Percentiles rank a stretch among this genome's conserved stretches.
Conservation (phyloP, 2,329 filamentous ascomycete species). For the Raffaelea albimanens region DNA sequence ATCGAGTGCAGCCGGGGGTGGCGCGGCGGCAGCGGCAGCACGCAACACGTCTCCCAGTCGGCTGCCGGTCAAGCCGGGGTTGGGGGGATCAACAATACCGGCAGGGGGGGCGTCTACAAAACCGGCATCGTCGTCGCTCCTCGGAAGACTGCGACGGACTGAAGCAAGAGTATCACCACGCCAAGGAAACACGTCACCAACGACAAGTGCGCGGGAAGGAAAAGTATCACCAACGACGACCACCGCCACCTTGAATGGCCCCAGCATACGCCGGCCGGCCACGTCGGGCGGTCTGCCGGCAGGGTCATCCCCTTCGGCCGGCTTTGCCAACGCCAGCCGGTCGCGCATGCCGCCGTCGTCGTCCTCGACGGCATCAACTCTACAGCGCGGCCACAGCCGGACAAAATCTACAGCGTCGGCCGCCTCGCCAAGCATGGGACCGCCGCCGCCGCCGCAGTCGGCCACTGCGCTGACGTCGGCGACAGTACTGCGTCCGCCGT, state of each 20-base stretch:
- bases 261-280: not conserved
- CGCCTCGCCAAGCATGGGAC: not conserved
- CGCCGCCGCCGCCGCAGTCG: constrained; percentile 11
- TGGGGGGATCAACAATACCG: too few species aligned
- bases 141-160: not conserved
- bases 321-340: not conserved
- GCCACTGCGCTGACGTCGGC: constrained; percentile 27
- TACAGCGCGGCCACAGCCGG: constrained; percentile 6
- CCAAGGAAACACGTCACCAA: constrained; percentile 10
- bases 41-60: constrained; percentile 38
- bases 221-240: not conserved
- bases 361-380: not conserved
- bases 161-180: constrained; percentile 4
- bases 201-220: constrained; percentile 15
- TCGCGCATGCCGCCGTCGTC: not conserved
- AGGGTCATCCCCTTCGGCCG: not conserved
- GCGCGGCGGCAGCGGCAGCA: constrained; percentile 1
- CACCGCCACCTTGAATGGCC: not conserved
- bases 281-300: not conserved
- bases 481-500: constrained; percentile 29
- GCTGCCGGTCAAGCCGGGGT: constrained; percentile 31
- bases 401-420: constrained; percentile 8
- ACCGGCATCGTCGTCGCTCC: not conserved
- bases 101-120: too few species aligned
- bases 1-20: constrained; percentile 8